phyloP scores from a whole-genome alignment of 768 basidiomycete species.

The Auriculariales sp. region DNA sequence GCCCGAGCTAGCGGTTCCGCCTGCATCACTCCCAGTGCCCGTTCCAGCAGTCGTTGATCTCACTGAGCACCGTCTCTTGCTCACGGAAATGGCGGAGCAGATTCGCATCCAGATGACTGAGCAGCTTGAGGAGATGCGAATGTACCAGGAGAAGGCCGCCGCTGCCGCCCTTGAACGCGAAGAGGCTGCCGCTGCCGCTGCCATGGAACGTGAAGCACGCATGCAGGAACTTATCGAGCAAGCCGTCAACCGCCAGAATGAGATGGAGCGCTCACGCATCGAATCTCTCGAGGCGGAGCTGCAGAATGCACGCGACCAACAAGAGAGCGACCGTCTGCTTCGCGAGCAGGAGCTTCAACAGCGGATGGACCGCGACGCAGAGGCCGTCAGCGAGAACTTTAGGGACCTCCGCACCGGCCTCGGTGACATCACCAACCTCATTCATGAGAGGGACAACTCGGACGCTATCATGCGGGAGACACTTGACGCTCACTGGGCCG shows the following conservation, averaged over 20 bases:
- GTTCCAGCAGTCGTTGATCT: background rate
- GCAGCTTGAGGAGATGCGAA: slow-evolving; percentile 36
- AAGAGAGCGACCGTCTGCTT: slow-evolving; percentile 46
- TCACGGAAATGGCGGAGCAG: slow-evolving; percentile 1
- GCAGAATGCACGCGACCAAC: slow-evolving; percentile 44
- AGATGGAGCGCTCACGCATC: slow-evolving; percentile 44
- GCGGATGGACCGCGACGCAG: slow-evolving; percentile 37
- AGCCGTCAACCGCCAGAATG: slow-evolving; percentile 12
- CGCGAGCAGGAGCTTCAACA: slow-evolving; percentile 42
- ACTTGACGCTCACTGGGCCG: slow-evolving; percentile 47
- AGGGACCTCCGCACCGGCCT: slow-evolving; percentile 44
- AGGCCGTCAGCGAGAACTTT: background rate
- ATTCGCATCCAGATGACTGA: background rate
- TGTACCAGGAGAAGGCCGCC: slow-evolving; percentile 41
- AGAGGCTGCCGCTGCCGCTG: slow-evolving; percentile 24
- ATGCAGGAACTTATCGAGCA: slow-evolving; percentile 6
- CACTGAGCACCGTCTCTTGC: background rate
- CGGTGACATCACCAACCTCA: slow-evolving; percentile 53
- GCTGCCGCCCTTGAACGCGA: slow-evolving; percentile 34
- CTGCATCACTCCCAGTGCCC: background rate
- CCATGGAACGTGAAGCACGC: slow-evolving; percentile 6
- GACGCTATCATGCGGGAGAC: slow-evolving; percentile 39
- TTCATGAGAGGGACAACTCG: slow-evolving; percentile 46
- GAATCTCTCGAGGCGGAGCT: slow-evolving; percentile 14
- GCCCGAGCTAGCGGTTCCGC: no score